A percentile compares a stretch with the other conserved stretches of the same genome.
Conservation (phyloP, 2,329 filamentous ascomycete genomes). For the Beauveria sp. region DNA sequence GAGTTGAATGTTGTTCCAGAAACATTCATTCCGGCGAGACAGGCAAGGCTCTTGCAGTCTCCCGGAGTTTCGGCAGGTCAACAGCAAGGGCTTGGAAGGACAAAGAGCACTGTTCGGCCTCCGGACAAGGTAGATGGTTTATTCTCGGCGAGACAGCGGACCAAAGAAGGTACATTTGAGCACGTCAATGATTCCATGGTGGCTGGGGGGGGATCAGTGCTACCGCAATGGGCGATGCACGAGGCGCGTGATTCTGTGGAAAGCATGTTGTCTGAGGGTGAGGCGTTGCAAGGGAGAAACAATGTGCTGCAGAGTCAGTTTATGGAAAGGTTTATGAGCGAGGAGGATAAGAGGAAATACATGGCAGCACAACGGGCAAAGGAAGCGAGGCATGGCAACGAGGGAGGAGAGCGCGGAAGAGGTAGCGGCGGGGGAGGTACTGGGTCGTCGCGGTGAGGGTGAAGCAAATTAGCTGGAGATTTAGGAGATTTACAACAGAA, state of each 20-base stretch:
- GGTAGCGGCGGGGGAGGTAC: background rate
- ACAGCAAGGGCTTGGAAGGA: constrained; percentile 34
- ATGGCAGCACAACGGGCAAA: constrained; percentile 54
- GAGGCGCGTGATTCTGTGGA: constrained; percentile 53
- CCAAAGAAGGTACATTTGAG: constrained; percentile 61
- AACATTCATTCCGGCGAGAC: constrained; percentile 61
- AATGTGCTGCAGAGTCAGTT: constrained; percentile 55
- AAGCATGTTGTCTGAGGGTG: constrained; percentile 53
- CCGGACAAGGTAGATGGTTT: constrained; percentile 68
- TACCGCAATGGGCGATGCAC: constrained; percentile 7
- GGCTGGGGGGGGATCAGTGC: constrained; percentile 24
- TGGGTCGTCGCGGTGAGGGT: background rate
- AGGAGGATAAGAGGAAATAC: constrained; percentile 69
- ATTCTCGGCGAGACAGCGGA: constrained; percentile 64
- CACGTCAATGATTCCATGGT: constrained; percentile 53
- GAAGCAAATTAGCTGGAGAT: background rate
- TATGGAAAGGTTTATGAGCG: constrained; percentile 70
- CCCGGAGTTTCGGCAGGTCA: constrained; percentile 16
- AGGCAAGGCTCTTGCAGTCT: constrained; percentile 33
- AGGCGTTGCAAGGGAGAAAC: constrained; percentile 41
- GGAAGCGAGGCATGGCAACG: background rate
- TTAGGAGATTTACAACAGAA: background rate
- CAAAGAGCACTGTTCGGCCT: constrained; percentile 59
- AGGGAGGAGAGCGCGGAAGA: background rate
- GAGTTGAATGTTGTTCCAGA: constrained; percentile 86